Evolutionary conservation across 2,329 filamentous ascomycete species (phyloP).

Genomic region (Paraconiothyrium brasiliense): DNA sequence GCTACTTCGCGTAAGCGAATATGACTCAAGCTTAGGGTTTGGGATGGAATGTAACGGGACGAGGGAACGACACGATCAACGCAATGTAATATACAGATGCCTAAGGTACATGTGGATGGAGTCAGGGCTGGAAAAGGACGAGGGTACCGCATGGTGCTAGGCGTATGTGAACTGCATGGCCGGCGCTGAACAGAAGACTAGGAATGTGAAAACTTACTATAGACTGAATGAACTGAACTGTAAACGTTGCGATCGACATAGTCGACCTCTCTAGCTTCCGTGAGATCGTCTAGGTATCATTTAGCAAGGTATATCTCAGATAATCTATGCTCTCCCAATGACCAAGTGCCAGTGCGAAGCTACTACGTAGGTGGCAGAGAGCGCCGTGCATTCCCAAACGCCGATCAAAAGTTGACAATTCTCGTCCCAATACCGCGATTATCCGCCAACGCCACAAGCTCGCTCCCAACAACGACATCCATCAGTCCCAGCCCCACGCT

Average conservation of each 20-base stretch:
- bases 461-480: conserved; percentile 71
- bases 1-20: conserved; percentile 82
- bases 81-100: conserved; percentile 10
- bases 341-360: not conserved
- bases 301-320: not conserved
- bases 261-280: not conserved
- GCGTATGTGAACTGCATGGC: conserved; percentile 8
- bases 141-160: not conserved
- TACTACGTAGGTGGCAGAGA: not conserved
- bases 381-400: not conserved
- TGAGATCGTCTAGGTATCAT: not conserved
- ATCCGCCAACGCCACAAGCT: conserved; percentile 66
- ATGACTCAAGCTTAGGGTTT: not conserved
- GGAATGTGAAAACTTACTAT: not conserved
- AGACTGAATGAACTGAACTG: not conserved
- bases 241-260: not conserved
- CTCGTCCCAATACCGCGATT: conserved; percentile 64
- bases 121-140: not conserved
- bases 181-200: conserved; percentile 9
- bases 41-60: not conserved
- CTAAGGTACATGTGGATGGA: not conserved
- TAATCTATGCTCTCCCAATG: not conserved
- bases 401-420: conserved; percentile 57
- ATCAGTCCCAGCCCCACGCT: conserved; percentile 73
- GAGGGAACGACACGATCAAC: not conserved